Evolutionary conservation across 345 rosid genomes (phyloP), one percentile per base, ranked within the genome.

Genomic region (Bruguiera sexangula): DNA sequence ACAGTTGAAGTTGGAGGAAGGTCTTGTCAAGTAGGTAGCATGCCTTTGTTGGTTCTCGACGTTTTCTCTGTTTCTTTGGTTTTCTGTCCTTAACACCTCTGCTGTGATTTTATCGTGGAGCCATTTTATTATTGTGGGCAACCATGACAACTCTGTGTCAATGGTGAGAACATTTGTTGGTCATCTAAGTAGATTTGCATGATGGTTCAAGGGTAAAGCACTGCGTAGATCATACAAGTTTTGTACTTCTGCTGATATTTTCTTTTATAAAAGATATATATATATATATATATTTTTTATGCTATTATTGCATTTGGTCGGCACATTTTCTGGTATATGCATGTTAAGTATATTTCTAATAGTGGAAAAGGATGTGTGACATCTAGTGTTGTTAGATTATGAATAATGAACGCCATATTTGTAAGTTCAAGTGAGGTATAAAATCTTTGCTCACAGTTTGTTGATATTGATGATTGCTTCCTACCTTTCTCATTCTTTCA

Each of bases 1-100:
- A 65, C 98, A 90, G 81, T 69, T 68, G 72, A 90, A 71, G 68
- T 75, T 93, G 80, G 92, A 88, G 53, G 85, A 86, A 65, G 92
- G 96, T 63, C 87, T 90, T 73, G 82, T 65, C 65, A 86, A 79
- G 98, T 92, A 77, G 50, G 93, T 70, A 27, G 4, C 22, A 72
- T 75, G 21, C 3, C 3, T 62, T 50, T 39, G 32, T 27, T 8
- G 37, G 39, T 64, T 51, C n/a, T n/a, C 18, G 0, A 43, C 16
- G 15, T 30, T 20, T 50, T 69, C 6, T 22, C n/a, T 19, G 13
- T 6, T 6, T 22, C 54, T 27, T 20, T 31, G 6, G 34, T 19
- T 26, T 22, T 34, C 52, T 19, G 34, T 19, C 36, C 6, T 8
- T 22, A 27, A 18, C 36, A 21, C 8, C 5, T 15, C 2, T 43